These are phyloP conservation scores for Seiridium cupressi DNA, from an alignment of 2,329 filamentous ascomycete genomes.

Conservation along the genomic window DNA sequence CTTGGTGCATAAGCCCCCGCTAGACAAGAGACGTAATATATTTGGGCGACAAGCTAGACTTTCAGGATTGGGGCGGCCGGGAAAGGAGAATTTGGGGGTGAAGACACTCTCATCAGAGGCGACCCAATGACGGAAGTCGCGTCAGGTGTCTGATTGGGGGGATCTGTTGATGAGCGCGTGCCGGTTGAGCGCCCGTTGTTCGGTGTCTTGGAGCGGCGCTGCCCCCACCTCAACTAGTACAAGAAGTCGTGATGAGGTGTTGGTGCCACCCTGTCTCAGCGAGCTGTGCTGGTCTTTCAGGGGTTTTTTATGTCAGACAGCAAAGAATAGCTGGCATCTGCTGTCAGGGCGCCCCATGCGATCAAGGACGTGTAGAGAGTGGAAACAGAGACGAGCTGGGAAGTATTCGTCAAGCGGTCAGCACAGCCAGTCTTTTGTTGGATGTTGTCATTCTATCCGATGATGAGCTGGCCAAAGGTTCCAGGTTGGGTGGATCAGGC, in stretches of 20 bases:
- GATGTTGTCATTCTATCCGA: constrained; percentile 1
- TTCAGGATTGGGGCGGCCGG: background rate
- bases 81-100: background rate
- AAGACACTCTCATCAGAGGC: background rate
- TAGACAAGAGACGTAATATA: background rate
- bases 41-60: background rate
- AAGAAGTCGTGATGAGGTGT: background rate
- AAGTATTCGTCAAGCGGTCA: background rate
- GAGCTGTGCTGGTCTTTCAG: background rate
- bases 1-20: background rate
- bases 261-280: background rate
- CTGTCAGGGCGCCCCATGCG: background rate
- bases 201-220: background rate
- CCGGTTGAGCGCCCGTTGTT: background rate
- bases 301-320: background rate
- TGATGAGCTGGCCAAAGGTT: background rate
- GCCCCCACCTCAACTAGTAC: background rate
- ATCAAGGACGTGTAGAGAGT: background rate
- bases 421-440: background rate
- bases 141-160: constrained; percentile 8
- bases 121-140: constrained; percentile 8
- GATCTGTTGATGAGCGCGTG: constrained; percentile 8
- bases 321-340: background rate
- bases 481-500: background rate
- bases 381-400: background rate